These are phyloP conservation scores for Kalanchoe fedtschenkoi DNA, from an alignment of 164 flowering plant species.

Conservation along the genomic window DNA sequence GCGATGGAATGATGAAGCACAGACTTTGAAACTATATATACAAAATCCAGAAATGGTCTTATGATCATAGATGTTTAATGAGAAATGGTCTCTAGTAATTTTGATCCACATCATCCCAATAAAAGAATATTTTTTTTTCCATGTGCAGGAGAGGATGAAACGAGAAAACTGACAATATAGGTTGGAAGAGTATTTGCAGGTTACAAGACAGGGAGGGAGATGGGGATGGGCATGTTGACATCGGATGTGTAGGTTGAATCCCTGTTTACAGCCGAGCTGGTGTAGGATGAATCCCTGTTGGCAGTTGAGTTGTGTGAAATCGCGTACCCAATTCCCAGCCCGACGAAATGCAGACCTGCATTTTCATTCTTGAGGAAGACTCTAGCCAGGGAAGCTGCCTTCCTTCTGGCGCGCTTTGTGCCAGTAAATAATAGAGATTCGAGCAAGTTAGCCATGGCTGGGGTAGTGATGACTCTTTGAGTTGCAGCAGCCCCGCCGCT, in stretches of 20 bases:
- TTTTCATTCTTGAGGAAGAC: not conserved
- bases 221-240: not conserved
- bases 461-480: not conserved
- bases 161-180: no score
- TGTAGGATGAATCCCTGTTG: not conserved
- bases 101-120: not conserved
- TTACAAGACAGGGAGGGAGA: constrained; percentile 24
- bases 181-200: no score
- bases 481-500: constrained; percentile 1
- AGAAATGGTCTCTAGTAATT: no score
- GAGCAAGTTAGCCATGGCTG: not conserved
- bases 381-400: constrained; percentile 6
- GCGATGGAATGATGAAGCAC: no score
- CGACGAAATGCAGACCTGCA: not conserved
- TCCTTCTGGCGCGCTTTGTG: constrained; percentile 5
- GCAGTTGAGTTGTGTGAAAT: not conserved
- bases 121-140: no score
- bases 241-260: not conserved
- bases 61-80: no score
- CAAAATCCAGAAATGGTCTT: no score
- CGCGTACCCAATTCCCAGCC: not conserved
- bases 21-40: no score
- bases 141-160: no score
- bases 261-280: not conserved
- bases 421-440: not conserved